Evolutionary conservation across 2,329 filamentous ascomycete species (phyloP).

Genomic region (Zymoseptoria tritici): DNA sequence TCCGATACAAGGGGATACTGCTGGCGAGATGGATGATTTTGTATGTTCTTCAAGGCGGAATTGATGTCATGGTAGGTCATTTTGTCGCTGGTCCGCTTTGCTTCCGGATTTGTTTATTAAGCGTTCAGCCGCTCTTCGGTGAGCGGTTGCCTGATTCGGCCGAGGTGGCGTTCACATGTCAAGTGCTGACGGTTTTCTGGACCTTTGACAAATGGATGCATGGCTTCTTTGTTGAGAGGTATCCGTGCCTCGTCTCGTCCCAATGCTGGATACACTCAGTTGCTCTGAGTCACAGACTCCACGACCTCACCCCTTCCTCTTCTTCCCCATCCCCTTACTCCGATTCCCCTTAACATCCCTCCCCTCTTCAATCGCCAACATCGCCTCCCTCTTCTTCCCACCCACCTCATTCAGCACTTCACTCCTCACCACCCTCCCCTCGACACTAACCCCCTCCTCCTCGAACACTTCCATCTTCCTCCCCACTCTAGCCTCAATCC

Average conservation of each 20-base stretch:
- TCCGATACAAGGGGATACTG: too few species aligned
- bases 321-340: conserved; percentile 5
- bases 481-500: conserved; percentile 79
- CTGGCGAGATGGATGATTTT: background rate
- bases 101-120: background rate
- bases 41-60: background rate
- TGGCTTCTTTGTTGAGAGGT: too few species aligned
- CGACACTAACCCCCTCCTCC: conserved; percentile 90
- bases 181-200: too few species aligned
- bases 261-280: too few species aligned
- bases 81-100: background rate
- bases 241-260: too few species aligned
- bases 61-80: background rate
- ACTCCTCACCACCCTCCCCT: conserved; percentile 68
- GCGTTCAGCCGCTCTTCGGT: background rate
- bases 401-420: conserved; percentile 83
- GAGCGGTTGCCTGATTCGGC: background rate
- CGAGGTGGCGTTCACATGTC: background rate
- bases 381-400: conserved; percentile 90
- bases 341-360: conserved; percentile 85
- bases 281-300: too few species aligned
- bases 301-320: background rate
- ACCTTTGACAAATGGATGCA: too few species aligned
- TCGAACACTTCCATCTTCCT: conserved; percentile 72
- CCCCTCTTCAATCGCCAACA: conserved; percentile 85